Conservation (phyloP, 179 eudicot genomes). For the Actinidia polygama region DNA sequence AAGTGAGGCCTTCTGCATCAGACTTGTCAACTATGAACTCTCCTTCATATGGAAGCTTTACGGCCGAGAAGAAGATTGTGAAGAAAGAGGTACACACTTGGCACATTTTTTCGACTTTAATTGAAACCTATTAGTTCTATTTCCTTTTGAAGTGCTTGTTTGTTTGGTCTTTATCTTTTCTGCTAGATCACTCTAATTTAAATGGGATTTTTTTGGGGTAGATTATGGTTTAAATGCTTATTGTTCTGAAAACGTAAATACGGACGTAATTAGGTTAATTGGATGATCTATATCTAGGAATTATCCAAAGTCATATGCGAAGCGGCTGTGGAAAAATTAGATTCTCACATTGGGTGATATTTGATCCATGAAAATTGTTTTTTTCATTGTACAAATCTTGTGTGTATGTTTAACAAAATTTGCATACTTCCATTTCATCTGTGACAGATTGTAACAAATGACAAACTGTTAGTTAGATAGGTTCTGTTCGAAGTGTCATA, state of each 20-base stretch:
- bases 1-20: not conserved
- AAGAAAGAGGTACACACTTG: constrained; percentile 42
- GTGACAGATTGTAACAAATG: too few relatives aligned
- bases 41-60: constrained; percentile 45
- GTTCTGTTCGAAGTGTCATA: too few relatives aligned
- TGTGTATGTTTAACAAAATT: too few relatives aligned
- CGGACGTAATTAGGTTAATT: not conserved
- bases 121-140: not conserved
- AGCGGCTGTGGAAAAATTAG: too few relatives aligned
- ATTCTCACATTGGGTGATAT: too few relatives aligned
- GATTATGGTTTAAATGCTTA: not conserved
- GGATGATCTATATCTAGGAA: not conserved
- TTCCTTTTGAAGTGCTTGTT: not conserved
- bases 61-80: constrained; percentile 28
- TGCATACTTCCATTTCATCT: too few relatives aligned
- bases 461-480: too few relatives aligned
- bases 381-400: too few relatives aligned
- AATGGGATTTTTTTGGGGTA: not conserved
- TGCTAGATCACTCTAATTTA: not conserved
- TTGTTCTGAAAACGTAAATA: not conserved
- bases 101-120: not conserved
- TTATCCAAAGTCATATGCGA: not conserved
- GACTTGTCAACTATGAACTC: constrained; percentile 29
- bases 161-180: not conserved
- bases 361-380: too few relatives aligned